A percentile compares a stretch with the other conserved stretches of the same genome.
phyloP scores from a whole-genome alignment of 192 early-diverging fungal genomes.

The Backusella macrospora region DNA sequence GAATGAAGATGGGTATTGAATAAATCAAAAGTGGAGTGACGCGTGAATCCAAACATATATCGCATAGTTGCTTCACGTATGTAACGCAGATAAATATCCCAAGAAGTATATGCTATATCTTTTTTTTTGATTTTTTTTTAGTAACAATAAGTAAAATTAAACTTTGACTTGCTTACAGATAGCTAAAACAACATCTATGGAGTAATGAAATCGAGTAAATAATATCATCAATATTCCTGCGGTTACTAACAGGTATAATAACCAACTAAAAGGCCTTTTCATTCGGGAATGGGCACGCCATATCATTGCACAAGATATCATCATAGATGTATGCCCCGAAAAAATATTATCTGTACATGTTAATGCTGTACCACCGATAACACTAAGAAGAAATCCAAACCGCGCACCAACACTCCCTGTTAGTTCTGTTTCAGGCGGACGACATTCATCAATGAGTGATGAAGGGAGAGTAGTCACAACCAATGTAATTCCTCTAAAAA shows the following conservation, averaged over 20 bases:
- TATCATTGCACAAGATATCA: conserved; percentile 54
- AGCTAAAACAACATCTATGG: conserved; percentile 62
- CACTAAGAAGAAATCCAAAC: conserved; percentile 47
- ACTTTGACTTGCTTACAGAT: conserved; percentile 26
- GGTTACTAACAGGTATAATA: conserved; percentile 38
- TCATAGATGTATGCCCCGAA: conserved; percentile 63
- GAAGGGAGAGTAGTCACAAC: conserved; percentile 61
- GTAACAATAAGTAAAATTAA: background rate
- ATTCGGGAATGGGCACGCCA: conserved; percentile 59
- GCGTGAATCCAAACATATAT: conserved; percentile 30
- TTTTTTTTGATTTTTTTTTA: background rate
- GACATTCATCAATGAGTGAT: conserved; percentile 42
- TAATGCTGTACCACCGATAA: conserved; percentile 50
- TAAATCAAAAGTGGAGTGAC: conserved; percentile 24
- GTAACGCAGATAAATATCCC: conserved; percentile 31
- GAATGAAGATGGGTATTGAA: conserved; percentile 19
- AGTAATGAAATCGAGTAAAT: conserved; percentile 60
- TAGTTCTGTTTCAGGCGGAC: conserved; percentile 39
- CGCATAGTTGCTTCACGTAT: conserved; percentile 29
- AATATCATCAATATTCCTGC: conserved; percentile 55
- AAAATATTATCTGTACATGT: conserved; percentile 68
- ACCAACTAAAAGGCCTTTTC: conserved; percentile 43
- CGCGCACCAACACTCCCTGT: conserved; percentile 43
- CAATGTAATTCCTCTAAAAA: conserved; percentile 57
- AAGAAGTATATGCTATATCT: conserved; percentile 30